Evolutionary conservation across 805 yeast species (phyloP), one percentile per base, ranked within the genome.

Genomic region (Starmerella floris): DNA sequence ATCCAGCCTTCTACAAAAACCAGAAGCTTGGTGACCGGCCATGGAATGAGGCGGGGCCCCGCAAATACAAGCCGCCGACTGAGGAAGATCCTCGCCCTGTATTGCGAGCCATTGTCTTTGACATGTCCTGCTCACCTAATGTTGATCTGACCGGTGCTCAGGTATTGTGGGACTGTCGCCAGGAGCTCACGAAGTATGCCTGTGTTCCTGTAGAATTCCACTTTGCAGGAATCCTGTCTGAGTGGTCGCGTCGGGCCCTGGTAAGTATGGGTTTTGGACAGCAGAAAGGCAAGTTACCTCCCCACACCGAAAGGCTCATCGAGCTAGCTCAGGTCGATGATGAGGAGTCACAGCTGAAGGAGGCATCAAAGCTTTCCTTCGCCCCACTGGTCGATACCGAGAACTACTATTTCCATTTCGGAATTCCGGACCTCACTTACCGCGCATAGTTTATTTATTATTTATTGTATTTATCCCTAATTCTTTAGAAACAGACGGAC

Each of bases 41-140:
- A 17, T 87, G 95, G 94, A 85, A 85, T 58, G 88, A 85, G 56
- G 85, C 85, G 16, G 93, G 93, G 49, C 82, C 75, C 30, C 53
- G 55, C 27, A 52, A 47, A 34, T 55, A 44, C 49, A 37, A 39
- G 32, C 61, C 56, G 23, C 53, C 60, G 9, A 44, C 51, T 19
- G 47, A 44, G 23, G 59, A 49, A 2, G 78, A 80, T 50, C 54
- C 61, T 2, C 69, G 88, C 54, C 95, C 96, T 9, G 48, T 71
- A 3, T 64, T 87, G 43, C 72, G 76, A 46, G 69, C 85, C 5
- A 60, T 87, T 11, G 91, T 83, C 47, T 69, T 87, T 52, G 96
- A 87, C 60, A 80, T 87, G 58, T 73, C 84, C 2, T 72, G 77
- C 46, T 87, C 82, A 30, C 70, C 84, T 1, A 77, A 76, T 36